Conservation (phyloP, 495 filamentous ascomycete genomes). For the Pseudomonodictys pantanalensis region DNA sequence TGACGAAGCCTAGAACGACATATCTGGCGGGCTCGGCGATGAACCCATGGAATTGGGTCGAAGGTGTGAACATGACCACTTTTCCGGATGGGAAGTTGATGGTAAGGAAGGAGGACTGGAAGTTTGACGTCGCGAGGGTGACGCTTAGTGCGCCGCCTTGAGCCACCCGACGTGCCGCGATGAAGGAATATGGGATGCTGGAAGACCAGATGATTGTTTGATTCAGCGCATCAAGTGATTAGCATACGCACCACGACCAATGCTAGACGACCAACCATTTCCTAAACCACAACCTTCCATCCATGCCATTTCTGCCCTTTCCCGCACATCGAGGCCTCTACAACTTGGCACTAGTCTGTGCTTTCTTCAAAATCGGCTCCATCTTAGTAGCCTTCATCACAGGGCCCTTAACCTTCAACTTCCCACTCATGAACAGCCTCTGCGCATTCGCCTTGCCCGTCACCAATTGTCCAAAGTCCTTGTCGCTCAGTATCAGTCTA, state of each 20-base stretch:
- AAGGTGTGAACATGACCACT: constrained; percentile 1
- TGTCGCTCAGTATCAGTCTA: constrained; percentile 77
- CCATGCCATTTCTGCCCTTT: too few relatives aligned
- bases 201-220: too few relatives aligned
- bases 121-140: constrained; percentile 3
- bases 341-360: constrained; percentile 49
- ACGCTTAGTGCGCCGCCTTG: not conserved
- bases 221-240: too few relatives aligned
- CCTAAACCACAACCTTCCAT: too few relatives aligned
- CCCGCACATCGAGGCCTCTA: not conserved
- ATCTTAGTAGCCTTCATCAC: constrained; percentile 99
- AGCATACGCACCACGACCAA: too few relatives aligned
- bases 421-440: constrained; percentile 92
- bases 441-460: constrained; percentile 90
- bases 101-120: constrained; percentile 11
- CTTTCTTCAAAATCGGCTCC: constrained; percentile 90
- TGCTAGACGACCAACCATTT: too few relatives aligned
- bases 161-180: not conserved
- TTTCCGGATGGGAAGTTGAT: constrained; percentile 7
- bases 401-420: constrained; percentile 96
- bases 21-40: not conserved
- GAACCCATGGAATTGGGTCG: constrained; percentile 2
- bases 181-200: not conserved
- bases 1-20: not conserved
- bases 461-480: constrained; percentile 79